These are phyloP conservation scores for Conidiobolus incongruus DNA, from an alignment of 371 early-diverging fungal species.

Conservation along the genomic window DNA sequence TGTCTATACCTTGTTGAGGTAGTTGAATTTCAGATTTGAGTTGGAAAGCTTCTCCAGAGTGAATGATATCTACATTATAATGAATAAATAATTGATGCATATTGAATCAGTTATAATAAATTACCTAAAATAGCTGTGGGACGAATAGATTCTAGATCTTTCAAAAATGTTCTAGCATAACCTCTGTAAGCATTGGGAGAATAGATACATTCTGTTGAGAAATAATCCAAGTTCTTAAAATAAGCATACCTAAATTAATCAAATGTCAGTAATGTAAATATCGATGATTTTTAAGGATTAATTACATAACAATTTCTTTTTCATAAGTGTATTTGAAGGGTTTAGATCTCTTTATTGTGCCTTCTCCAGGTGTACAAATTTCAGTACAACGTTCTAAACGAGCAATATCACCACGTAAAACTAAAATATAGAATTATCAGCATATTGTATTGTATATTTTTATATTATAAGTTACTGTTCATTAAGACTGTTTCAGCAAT, in stretches of 20 bases:
- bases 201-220: slow-evolving; percentile 98
- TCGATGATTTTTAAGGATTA: too few relatives aligned
- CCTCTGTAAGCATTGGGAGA: slow-evolving; percentile 98
- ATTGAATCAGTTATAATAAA: too few relatives aligned
- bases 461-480: slow-evolving; percentile 66
- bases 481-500: slow-evolving; percentile 98
- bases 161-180: slow-evolving; percentile 86
- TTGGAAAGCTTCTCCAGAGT: slow-evolving; percentile 79
- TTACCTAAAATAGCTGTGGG: slow-evolving; percentile 75
- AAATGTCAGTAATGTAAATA: too few relatives aligned
- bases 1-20: slow-evolving; percentile 20
- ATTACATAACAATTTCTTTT: slow-evolving; percentile 98
- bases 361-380: slow-evolving; percentile 59
- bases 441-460: too few relatives aligned
- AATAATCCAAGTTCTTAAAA: slow-evolving; percentile 94
- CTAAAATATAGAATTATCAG: slow-evolving; percentile 23
- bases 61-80: slow-evolving; percentile 53
- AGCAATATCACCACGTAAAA: slow-evolving; percentile 93
- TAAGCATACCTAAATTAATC: slow-evolving; percentile 91
- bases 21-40: slow-evolving; percentile 39
- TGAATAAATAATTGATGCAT: slow-evolving; percentile 1
- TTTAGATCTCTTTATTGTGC: slow-evolving; percentile 73
- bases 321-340: slow-evolving; percentile 99
- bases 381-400: slow-evolving; percentile 88
- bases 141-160: slow-evolving; percentile 89